phyloP scores from a whole-genome alignment of 345 rosid genomes.

The Camelina laxa region DNA sequence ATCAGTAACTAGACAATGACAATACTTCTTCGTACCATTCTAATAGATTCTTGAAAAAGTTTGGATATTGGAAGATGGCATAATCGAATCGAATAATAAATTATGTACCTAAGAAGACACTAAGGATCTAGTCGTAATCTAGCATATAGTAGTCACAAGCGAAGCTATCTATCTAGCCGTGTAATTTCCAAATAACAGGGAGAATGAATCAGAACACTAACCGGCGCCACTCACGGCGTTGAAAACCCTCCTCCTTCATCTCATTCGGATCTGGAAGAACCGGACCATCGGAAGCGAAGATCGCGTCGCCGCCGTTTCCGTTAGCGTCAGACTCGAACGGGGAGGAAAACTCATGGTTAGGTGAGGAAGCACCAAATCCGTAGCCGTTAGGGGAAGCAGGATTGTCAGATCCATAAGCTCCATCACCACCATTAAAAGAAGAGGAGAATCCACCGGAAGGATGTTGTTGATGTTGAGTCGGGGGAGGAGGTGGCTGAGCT shows the following conservation, averaged over 20 bases:
- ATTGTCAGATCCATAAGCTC: slow-evolving; percentile 37
- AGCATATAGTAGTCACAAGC: not conserved
- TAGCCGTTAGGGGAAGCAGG: slow-evolving; percentile 53
- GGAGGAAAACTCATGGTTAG: slow-evolving; percentile 50
- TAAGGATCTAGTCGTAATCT: slow-evolving; percentile 16
- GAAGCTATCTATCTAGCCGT: slow-evolving; percentile 5
- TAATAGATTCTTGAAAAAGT: not conserved
- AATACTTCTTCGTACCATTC: not conserved
- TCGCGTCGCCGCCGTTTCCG: slow-evolving; percentile 43
- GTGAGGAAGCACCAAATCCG: slow-evolving; percentile 49
- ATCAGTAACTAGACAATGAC: not conserved
- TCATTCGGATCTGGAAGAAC: slow-evolving; percentile 61
- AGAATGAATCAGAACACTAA: slow-evolving; percentile 41
- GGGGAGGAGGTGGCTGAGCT: slow-evolving; percentile 37
- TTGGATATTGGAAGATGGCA: not conserved
- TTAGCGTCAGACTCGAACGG: slow-evolving; percentile 51
- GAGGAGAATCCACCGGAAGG: slow-evolving; percentile 36
- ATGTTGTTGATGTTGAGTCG: not conserved
- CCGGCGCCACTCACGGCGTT: slow-evolving; percentile 84
- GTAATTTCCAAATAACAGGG: too few relatives aligned
- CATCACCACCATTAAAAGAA: slow-evolving; percentile 36
- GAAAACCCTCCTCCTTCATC: slow-evolving; percentile 75
- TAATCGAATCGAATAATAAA: not conserved
- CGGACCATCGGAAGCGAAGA: slow-evolving; percentile 58
- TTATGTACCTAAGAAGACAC: not conserved